Percentiles rank a stretch among this genome's conserved stretches.
These are phyloP conservation scores for Termitomyces sp. DNA, from an alignment of 768 basidiomycete species.

Conservation along the genomic window DNA sequence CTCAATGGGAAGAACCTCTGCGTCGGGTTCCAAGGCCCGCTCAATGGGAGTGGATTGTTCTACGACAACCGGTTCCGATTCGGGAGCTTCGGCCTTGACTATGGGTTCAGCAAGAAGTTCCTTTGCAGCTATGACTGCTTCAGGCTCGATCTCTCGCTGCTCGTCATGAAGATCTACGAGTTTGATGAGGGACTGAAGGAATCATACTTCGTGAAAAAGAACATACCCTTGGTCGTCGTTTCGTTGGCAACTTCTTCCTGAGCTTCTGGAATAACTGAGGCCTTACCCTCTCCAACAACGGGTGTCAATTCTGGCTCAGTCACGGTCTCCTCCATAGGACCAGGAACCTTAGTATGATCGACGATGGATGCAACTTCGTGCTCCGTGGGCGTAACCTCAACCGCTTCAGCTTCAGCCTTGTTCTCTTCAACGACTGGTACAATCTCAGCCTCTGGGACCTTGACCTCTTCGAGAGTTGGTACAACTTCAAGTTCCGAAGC, in stretches of 20 bases:
- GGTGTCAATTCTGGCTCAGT: not conserved
- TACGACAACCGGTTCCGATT: not conserved
- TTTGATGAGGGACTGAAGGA: not conserved
- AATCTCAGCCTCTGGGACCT: not conserved
- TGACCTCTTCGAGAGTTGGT: not conserved
- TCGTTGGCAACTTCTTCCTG: not conserved
- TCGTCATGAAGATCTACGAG: not conserved
- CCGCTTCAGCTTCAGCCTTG: not conserved
- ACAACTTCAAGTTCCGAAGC: constrained; percentile 1
- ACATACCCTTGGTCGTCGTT: not conserved
- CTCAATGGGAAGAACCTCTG: constrained; percentile 11
- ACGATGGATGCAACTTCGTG: not conserved
- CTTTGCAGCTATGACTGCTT: not conserved
- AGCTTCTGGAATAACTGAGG: not conserved
- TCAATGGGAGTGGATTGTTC: not conserved
- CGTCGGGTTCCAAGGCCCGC: not conserved
- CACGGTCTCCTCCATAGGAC: not conserved
- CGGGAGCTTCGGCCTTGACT: not conserved
- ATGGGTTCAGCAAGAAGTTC: not conserved
- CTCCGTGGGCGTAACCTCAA: constrained; percentile 1
- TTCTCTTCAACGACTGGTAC: constrained; percentile 1
- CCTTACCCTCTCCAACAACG: not conserved
- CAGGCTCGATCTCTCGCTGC: not conserved
- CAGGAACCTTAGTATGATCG: not conserved
- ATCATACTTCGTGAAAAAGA: not conserved